Conservation (phyloP, 2,329 filamentous ascomycete species). For the Phialocephala sp. region DNA sequence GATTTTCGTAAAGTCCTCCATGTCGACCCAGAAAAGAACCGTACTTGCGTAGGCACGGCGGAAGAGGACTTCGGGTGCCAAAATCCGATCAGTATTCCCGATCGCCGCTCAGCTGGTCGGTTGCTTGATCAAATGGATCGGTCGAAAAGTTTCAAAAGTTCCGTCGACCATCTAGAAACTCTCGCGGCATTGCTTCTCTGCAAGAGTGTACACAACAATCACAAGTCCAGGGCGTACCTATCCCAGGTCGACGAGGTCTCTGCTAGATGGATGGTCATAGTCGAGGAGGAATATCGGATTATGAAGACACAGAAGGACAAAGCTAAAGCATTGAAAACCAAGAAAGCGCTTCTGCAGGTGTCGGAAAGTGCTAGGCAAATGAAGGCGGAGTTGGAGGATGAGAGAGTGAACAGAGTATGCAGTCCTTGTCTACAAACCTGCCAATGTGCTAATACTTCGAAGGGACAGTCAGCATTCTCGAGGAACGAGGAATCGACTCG, state of each 20-base stretch:
- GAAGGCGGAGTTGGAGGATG: slow-evolving; percentile 7
- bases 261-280: slow-evolving; percentile 1
- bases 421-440: not conserved
- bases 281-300: slow-evolving; percentile 5
- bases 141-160: slow-evolving; percentile 6
- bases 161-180: slow-evolving; percentile 9
- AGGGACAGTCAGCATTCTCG: not conserved
- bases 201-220: slow-evolving; percentile 19
- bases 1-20: slow-evolving; percentile 21
- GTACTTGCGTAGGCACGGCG: slow-evolving; percentile 20
- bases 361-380: slow-evolving; percentile 6
- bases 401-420: slow-evolving; percentile 3
- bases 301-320: slow-evolving; percentile 2
- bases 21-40: slow-evolving; percentile 19
- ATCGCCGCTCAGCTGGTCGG: slow-evolving; percentile 13
- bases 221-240: slow-evolving; percentile 10
- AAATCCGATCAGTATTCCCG: slow-evolving; percentile 5
- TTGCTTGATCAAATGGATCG: slow-evolving; percentile 26
- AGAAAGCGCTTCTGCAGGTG: slow-evolving; percentile 2
- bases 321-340: slow-evolving; percentile 6
- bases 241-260: slow-evolving; percentile 18
- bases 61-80: slow-evolving; percentile 9
- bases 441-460: not conserved
- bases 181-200: slow-evolving; percentile 24
- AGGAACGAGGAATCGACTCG: not conserved